Percentiles rank a stretch among this genome's conserved stretches.
These are phyloP conservation scores for Boechera divaricarpa DNA, from an alignment of 345 rosid genomes.

Conservation along the genomic window DNA sequence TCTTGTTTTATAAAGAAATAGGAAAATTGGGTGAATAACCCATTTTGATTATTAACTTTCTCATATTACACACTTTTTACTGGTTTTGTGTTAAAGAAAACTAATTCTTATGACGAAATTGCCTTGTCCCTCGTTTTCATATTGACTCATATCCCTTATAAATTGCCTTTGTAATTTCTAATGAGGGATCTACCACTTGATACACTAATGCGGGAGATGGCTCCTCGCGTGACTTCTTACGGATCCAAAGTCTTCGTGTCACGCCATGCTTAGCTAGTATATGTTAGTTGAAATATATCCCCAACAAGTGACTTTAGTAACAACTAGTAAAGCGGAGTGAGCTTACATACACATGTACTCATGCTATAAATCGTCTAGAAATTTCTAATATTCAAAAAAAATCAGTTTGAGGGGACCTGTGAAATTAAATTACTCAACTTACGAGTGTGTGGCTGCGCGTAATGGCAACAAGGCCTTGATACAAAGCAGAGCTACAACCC, in stretches of 20 bases:
- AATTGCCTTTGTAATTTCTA: too few species aligned
- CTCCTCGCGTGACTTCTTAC: background rate
- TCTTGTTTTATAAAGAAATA: too few species aligned
- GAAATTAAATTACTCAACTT: constrained; percentile 33
- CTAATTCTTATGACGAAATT: background rate
- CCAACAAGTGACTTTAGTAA: background rate
- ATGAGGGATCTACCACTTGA: background rate
- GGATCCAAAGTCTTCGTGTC: background rate
- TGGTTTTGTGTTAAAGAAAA: too few species aligned
- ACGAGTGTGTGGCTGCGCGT: constrained; percentile 32
- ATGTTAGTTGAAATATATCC: background rate
- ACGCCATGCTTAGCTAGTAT: background rate
- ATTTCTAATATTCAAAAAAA: background rate
- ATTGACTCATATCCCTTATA: too few species aligned
- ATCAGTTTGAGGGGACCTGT: constrained; percentile 4
- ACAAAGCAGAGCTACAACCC: constrained; percentile 15
- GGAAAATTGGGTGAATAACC: too few species aligned
- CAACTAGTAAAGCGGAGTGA: background rate
- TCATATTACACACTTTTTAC: too few species aligned
- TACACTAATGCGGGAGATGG: background rate
- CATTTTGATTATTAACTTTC: too few species aligned
- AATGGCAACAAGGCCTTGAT: constrained; percentile 37
- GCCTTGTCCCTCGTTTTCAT: background rate
- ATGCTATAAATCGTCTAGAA: constrained; percentile 27
- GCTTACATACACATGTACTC: constrained; percentile 1